Conservation (phyloP, 345 rosid genomes). For the Eucalyptus brandiana region DNA sequence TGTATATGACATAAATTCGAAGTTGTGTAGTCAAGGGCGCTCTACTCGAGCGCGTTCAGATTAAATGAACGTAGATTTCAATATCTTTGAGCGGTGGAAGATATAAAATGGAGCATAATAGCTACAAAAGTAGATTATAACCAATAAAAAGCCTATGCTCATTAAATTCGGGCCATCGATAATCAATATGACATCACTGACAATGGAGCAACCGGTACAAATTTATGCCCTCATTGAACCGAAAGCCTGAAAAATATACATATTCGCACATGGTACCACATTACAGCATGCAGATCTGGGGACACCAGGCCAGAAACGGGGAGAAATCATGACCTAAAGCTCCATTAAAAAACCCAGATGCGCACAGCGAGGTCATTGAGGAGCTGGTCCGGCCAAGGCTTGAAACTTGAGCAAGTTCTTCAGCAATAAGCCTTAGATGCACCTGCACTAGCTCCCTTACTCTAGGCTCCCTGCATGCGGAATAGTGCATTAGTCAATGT, state of each 20-base stretch:
- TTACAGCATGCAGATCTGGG: background rate
- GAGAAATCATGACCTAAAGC: background rate
- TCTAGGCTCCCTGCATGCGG: constrained; percentile 52
- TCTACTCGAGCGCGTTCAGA: background rate
- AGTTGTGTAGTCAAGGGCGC: too few relatives aligned
- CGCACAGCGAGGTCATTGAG: background rate
- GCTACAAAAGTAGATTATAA: background rate
- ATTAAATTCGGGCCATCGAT: background rate
- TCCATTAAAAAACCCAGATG: background rate
- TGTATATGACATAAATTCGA: background rate
- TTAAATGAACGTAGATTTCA: background rate
- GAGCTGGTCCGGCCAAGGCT: background rate
- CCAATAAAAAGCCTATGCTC: background rate
- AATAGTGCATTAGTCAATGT: background rate
- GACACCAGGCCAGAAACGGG: background rate
- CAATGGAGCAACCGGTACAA: background rate
- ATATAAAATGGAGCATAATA: background rate
- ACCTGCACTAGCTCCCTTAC: constrained; percentile 71
- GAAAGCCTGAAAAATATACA: background rate
- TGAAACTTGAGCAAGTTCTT: constrained; percentile 47
- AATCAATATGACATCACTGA: background rate
- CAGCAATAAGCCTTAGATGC: constrained; percentile 46
- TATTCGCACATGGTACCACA: background rate
- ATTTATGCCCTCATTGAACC: background rate
- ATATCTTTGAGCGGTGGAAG: background rate